Evolutionary conservation across 352 stramenopile genomes (phyloP), one percentile per base, ranked within the genome.

Genomic region (Phytophthora capsici): DNA sequence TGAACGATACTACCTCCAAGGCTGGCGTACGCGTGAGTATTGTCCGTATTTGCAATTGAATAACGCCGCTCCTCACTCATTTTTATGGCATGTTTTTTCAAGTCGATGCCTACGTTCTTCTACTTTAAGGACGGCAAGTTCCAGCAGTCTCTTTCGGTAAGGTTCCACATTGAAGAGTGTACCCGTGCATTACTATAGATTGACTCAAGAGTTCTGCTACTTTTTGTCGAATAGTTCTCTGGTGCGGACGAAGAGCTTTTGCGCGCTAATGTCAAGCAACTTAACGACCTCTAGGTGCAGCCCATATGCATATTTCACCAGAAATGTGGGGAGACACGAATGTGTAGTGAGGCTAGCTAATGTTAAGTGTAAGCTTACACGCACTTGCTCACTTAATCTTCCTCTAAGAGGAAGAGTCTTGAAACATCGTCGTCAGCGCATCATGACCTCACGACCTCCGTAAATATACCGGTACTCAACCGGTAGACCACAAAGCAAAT

Each of bases 101-200:
- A 95, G 88, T 94, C 88, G 52, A 96, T 96, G 88, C 88, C 88
- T 16, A 96, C 88, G 46, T 96, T 96, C 73, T 92, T 87, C 52
- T 88, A 88, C 64, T 94, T 94, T 63, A 73, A 89, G 32, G 75
- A 94, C 57, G 88, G 86, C 64, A 82, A 91, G 44, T 75, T 93
- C 13, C 80, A 91, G 71, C 82, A 86, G 43, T 75, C 81, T 16
- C 81, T 96, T 36, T 94, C 84, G 76, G 88, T 96, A 71, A 22
- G 12, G 13, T 19, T 32, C 50, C 2, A 20, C 32, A 6, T 44
- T 60, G 20, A 38, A 45, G 32, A 32, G 36, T 48, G 3, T 38
- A 3, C n/a, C 38, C 36, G 9, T 46, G 22, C 20, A 56, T 14
- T 59, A 65, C n/a, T n/a, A n/a, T n/a, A n/a, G 44, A 43, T 23